These are phyloP conservation scores for Pichia insulana DNA, from an alignment of 805 yeast species.

Conservation along the genomic window DNA sequence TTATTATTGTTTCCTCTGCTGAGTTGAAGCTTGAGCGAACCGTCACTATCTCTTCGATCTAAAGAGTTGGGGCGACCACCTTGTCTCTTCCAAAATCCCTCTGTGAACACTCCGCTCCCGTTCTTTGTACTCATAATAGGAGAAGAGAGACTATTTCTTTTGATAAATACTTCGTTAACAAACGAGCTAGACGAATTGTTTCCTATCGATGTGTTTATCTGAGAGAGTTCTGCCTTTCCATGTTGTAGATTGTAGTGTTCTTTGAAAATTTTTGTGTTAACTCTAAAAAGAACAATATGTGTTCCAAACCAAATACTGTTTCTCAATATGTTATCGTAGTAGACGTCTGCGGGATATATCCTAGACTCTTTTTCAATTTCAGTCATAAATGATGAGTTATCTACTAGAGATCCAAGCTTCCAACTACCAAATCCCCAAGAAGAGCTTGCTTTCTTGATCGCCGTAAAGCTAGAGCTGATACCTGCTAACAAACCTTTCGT, in stretches of 20 bases:
- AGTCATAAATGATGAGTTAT: not conserved
- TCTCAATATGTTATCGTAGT: slow-evolving; percentile 12
- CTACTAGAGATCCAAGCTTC: slow-evolving; percentile 5
- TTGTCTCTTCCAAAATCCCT: slow-evolving; percentile 15
- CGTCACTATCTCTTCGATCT: slow-evolving; percentile 11
- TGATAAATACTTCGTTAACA: slow-evolving; percentile 7
- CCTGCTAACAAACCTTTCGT: slow-evolving; percentile 25
- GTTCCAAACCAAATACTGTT: slow-evolving; percentile 39
- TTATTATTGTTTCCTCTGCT: slow-evolving; percentile 1
- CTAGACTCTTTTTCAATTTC: slow-evolving; percentile 9
- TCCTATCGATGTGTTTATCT: not conserved
- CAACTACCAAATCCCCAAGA: slow-evolving; percentile 28
- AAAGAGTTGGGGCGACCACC: slow-evolving; percentile 9
- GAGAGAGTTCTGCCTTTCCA: slow-evolving; percentile 4
- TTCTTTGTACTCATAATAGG: slow-evolving; percentile 17
- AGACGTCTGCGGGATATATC: slow-evolving; percentile 9
- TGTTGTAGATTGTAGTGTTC: slow-evolving; percentile 11
- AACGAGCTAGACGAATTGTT: not conserved
- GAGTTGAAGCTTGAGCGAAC: slow-evolving; percentile 6
- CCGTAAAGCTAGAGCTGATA: slow-evolving; percentile 26
- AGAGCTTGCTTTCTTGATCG: slow-evolving; percentile 28
- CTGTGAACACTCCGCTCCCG: slow-evolving; percentile 10
- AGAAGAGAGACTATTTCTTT: slow-evolving; percentile 10
- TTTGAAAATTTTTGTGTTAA: slow-evolving; percentile 14
- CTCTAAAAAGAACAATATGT: slow-evolving; percentile 34